Evolutionary conservation across 164 flowering plant genomes (phyloP), one percentile per base, ranked within the genome.

Genomic region (Pachysandra terminalis): DNA sequence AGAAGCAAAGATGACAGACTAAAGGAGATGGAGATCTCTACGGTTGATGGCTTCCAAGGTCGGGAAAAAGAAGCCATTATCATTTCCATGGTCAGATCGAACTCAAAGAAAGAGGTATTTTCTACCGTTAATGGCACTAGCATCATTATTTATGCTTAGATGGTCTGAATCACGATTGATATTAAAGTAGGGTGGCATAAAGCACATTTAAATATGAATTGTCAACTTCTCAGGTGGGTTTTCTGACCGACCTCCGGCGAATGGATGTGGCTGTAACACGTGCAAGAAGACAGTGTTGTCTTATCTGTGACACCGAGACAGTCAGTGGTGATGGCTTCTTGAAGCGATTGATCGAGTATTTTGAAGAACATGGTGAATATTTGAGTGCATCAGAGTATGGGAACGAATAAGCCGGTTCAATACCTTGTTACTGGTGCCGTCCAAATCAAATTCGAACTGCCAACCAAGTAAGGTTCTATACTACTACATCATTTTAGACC

Each of bases 221-320:
- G 61, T 32, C 37, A 32, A 61, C 56, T 56, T 69, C 78, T 70
- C 80, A 95, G 98, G 97, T 96, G 63, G 99, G 98, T 12, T 93
- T 96, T 77, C 71, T 96, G 64, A 87, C 93, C 69, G 99, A 96
- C 59, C 85, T 70, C 22, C 82, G 99, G 80, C 80, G 99, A 76
- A 93, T 96, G 99, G 93, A 93, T 70, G 99, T 96, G 77, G 99
- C 98, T 59, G 97, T 96, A 72, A 96, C 99, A 25, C 87, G 98
- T 28, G 91, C 99, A 67, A 89, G 99, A 77, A 82, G 99, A 67
- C 99, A 96, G 73, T 96, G 99, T 65, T 93, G 98, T 77, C 70
- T 96, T 63, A 78, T 96, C 9, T 96, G 99, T 68, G 97, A 96
- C 82, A 89, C 96, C 9, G 99, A 93, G 68, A 96, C 97, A 26